These are phyloP conservation scores for Tillandsia fasciculata DNA, from an alignment of 176 grass and related monocot species.

Conservation along the genomic window DNA sequence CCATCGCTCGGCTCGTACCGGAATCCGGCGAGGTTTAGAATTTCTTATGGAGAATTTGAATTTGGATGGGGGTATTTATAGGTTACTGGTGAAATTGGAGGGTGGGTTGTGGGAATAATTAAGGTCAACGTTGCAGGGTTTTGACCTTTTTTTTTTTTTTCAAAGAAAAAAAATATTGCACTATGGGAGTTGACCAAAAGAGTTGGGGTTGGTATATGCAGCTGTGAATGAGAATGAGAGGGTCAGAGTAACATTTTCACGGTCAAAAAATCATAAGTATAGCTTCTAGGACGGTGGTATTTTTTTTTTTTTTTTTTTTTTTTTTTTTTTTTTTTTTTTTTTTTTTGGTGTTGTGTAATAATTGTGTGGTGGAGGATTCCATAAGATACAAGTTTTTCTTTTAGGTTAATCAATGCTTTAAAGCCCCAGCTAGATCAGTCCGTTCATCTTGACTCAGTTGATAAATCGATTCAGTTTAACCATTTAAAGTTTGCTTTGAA, in stretches of 20 bases:
- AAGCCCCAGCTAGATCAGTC: no score
- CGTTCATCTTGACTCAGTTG: no score
- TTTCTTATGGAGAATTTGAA: slow-evolving; percentile 4
- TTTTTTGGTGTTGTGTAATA: no score
- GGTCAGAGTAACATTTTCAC: slow-evolving; percentile 22
- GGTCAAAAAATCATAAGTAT: slow-evolving; percentile 15
- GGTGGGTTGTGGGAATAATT: not conserved
- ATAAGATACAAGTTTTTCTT: no score
- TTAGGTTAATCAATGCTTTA: no score
- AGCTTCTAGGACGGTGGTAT: no score
- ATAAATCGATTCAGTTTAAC: no score
- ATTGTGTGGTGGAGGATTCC: no score
- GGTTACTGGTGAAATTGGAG: not conserved
- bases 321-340: no score
- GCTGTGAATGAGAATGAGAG: slow-evolving; percentile 8
- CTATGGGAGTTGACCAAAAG: not conserved
- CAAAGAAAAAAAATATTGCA: not conserved
- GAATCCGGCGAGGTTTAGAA: not conserved
- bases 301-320: no score
- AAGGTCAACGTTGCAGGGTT: slow-evolving; percentile 23
- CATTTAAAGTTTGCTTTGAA: no score
- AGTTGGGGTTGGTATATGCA: not conserved
- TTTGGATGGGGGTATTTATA: slow-evolving; percentile 23
- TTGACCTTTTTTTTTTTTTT: slow-evolving; percentile 14
- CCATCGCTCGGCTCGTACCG: slow-evolving; percentile 3